A percentile compares a stretch with the other conserved stretches of the same genome.
These are phyloP conservation scores for Dipodascus geniculatus DNA, from an alignment of 805 yeast genomes.

Conservation along the genomic window DNA sequence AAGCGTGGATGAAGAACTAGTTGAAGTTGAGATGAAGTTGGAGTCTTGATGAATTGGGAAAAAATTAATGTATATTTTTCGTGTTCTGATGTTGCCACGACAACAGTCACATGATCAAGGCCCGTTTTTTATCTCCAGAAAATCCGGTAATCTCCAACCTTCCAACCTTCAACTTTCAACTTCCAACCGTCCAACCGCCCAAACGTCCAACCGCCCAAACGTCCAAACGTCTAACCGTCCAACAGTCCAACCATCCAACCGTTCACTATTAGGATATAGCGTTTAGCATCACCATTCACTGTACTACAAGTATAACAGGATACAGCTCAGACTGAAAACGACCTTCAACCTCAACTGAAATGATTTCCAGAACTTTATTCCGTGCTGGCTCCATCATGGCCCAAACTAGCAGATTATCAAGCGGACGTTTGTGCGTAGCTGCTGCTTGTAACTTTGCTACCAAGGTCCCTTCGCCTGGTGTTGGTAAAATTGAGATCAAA, in stretches of 20 bases:
- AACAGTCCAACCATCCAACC: too few relatives aligned
- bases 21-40: not conserved
- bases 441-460: not conserved
- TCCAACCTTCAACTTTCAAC: too few relatives aligned
- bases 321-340: too few relatives aligned
- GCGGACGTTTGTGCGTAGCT: not conserved
- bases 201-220: too few relatives aligned
- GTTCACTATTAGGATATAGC: too few relatives aligned
- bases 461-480: not conserved
- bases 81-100: not conserved
- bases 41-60: not conserved
- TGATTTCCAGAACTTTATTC: not conserved
- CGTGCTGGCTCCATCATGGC: not conserved
- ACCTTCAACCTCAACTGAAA: not conserved
- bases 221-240: too few relatives aligned
- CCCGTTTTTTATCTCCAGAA: not conserved
- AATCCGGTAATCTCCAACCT: too few relatives aligned
- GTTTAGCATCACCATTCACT: too few relatives aligned
- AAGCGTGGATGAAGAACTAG: too few relatives aligned
- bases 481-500: conserved; percentile 38
- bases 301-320: too few relatives aligned
- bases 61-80: not conserved
- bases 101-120: not conserved
- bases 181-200: too few relatives aligned
- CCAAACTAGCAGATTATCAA: not conserved